Conservation (phyloP, 2,329 filamentous ascomycete genomes). For the Alternaria sp. region DNA sequence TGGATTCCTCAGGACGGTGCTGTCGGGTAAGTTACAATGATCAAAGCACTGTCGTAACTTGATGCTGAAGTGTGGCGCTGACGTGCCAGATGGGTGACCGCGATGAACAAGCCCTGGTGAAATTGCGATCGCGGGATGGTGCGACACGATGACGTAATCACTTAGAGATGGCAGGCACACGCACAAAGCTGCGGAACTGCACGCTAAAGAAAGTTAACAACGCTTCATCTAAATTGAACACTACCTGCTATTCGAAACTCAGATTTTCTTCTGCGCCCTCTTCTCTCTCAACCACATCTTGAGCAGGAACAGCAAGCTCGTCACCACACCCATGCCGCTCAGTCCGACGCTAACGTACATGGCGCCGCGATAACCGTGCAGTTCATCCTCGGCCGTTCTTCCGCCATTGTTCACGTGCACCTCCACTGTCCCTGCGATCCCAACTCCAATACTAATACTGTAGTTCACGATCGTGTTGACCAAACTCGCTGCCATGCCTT, state of each 20-base stretch:
- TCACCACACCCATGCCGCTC: conserved; percentile 33
- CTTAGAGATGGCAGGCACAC: neutral
- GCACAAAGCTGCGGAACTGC: neutral
- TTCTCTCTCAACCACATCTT: conserved; percentile 23
- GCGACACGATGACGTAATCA: neutral
- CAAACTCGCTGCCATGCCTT: conserved; percentile 50
- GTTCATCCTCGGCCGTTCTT: conserved; percentile 27
- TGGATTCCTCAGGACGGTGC: neutral
- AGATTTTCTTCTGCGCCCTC: neutral
- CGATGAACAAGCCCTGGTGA: neutral
- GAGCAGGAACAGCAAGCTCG: conserved; percentile 30
- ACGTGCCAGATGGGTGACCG: neutral
- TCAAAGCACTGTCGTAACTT: no score
- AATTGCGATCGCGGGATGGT: neutral
- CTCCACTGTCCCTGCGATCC: conserved; percentile 53
- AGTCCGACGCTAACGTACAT: conserved; percentile 50
- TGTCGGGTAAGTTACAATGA: neutral
- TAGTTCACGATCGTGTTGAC: conserved; percentile 54
- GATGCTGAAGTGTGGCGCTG: neutral
- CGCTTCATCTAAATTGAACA: neutral
- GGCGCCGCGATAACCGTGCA: conserved; percentile 49
- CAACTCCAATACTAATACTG: conserved; percentile 51
- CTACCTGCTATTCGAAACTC: neutral
- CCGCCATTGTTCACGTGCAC: conserved; percentile 46
- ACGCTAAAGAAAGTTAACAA: neutral